Conservation (phyloP, 768 basidiomycete species). For the Amanita jacksonii region DNA sequence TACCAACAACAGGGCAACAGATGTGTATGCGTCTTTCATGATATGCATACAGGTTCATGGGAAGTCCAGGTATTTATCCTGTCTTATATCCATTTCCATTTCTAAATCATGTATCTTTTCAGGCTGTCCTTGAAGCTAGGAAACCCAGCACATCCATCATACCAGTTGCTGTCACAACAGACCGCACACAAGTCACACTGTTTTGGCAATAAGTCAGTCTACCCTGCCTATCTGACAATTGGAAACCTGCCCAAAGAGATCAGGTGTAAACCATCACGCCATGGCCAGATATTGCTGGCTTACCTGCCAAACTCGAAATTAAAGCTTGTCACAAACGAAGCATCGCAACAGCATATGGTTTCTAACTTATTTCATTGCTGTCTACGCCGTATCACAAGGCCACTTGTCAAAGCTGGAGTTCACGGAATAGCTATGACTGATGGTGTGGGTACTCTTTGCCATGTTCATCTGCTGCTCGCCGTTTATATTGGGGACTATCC, state of each 20-base stretch:
- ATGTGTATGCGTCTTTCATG: slow-evolving; percentile 12
- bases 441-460: not conserved
- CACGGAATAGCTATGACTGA: not conserved
- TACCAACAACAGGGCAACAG: slow-evolving; percentile 14
- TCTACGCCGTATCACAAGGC: not conserved
- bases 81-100: too few species aligned
- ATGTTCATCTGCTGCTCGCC: slow-evolving; percentile 1
- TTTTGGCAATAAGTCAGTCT: slow-evolving; percentile 33
- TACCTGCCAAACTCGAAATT: slow-evolving; percentile 31
- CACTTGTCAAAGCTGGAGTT: not conserved
- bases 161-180: slow-evolving; percentile 35
- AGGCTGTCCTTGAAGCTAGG: slow-evolving; percentile 16
- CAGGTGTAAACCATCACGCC: slow-evolving; percentile 23
- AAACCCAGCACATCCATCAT: slow-evolving; percentile 24
- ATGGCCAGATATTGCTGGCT: slow-evolving; percentile 19
- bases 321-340: slow-evolving; percentile 19
- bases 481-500: slow-evolving; percentile 3
- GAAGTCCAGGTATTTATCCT: slow-evolving; percentile 7
- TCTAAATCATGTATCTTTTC: not conserved
- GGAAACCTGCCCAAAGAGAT: slow-evolving; percentile 31
- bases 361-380: not conserved
- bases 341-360: slow-evolving; percentile 16
- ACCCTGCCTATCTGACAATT: slow-evolving; percentile 39
- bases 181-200: slow-evolving; percentile 33
- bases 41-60: slow-evolving; percentile 39